These are phyloP conservation scores for Bifiguratus adelaidae DNA, from an alignment of 192 early-diverging fungal genomes.

Conservation along the genomic window DNA sequence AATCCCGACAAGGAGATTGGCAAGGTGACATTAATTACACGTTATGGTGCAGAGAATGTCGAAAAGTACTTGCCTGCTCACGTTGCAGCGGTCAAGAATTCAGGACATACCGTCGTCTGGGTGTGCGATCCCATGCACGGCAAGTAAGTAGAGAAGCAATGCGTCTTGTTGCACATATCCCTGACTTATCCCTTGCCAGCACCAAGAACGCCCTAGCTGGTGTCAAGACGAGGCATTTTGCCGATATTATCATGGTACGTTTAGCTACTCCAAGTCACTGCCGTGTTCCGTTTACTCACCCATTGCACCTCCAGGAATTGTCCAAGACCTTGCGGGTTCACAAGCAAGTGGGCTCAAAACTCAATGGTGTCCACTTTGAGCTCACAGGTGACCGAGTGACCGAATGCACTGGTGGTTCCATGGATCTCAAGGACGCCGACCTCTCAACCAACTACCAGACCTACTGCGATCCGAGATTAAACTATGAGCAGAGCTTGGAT, in stretches of 20 bases:
- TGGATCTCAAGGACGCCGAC: conserved; percentile 77
- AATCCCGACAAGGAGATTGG: conserved; percentile 81
- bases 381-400: conserved; percentile 96
- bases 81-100: conserved; percentile 79
- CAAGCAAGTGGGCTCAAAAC: conserved; percentile 49
- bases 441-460: conserved; percentile 88
- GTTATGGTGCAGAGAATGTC: conserved; percentile 86
- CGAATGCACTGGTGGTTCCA: conserved; percentile 95
- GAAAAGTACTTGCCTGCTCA: conserved; percentile 74
- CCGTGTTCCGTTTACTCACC: background rate
- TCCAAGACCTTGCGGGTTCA: conserved; percentile 78
- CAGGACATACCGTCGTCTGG: conserved; percentile 89
- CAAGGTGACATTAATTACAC: conserved; percentile 91
- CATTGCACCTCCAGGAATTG: conserved; percentile 44
- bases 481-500: conserved; percentile 96
- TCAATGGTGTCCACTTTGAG: conserved; percentile 96
- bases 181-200: conserved; percentile 10
- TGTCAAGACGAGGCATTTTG: conserved; percentile 86
- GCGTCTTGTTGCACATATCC: background rate
- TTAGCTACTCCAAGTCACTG: background rate
- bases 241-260: conserved; percentile 64
- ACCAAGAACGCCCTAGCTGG: conserved; percentile 73
- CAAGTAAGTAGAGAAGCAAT: conserved; percentile 40
- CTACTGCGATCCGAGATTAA: conserved; percentile 92
- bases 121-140: conserved; percentile 98